Conservation (phyloP, 2,329 filamentous ascomycete species). For the Penicillium polonicum region DNA sequence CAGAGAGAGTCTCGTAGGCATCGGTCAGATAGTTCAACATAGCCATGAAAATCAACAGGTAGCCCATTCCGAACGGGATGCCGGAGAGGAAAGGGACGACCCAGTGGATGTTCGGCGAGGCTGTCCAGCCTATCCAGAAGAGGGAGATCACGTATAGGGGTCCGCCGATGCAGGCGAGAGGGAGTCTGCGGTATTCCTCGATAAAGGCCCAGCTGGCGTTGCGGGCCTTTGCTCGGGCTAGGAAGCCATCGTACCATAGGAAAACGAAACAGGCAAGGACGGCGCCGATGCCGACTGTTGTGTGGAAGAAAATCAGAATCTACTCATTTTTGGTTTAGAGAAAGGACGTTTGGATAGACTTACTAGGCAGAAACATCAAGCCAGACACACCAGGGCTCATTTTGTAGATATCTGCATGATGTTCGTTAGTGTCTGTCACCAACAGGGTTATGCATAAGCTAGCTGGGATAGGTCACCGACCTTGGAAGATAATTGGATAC, state of each 20-base stretch:
- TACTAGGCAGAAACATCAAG: slow-evolving; percentile 38
- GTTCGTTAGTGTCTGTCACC: slow-evolving; percentile 56
- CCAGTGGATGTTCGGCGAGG: slow-evolving; percentile 36
- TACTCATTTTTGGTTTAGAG: background rate
- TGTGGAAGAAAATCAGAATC: background rate
- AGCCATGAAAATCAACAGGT: slow-evolving; percentile 62
- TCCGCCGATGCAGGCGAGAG: slow-evolving; percentile 69
- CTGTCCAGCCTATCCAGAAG: slow-evolving; percentile 49
- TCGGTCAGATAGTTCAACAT: slow-evolving; percentile 65
- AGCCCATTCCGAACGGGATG: slow-evolving; percentile 62
- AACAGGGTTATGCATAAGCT: background rate
- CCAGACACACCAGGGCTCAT: slow-evolving; percentile 38
- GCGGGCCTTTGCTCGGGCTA: slow-evolving; percentile 53
- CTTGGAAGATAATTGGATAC: slow-evolving; percentile 67
- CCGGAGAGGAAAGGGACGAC: slow-evolving; percentile 59
- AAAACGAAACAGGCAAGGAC: slow-evolving; percentile 62
- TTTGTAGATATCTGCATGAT: slow-evolving; percentile 31
- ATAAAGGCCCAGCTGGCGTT: slow-evolving; percentile 24
- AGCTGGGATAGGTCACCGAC: slow-evolving; percentile 2
- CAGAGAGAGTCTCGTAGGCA: slow-evolving; percentile 66
- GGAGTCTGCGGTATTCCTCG: slow-evolving; percentile 61
- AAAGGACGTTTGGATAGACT: slow-evolving; percentile 3
- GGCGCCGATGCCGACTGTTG: slow-evolving; percentile 59
- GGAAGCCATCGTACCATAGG: slow-evolving; percentile 62
- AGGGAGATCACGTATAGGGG: slow-evolving; percentile 56